Percentiles rank a stretch among this genome's conserved stretches.
Evolutionary conservation across 2,329 filamentous ascomycete species (phyloP).

Genomic region (Paecilomyces sp.): DNA sequence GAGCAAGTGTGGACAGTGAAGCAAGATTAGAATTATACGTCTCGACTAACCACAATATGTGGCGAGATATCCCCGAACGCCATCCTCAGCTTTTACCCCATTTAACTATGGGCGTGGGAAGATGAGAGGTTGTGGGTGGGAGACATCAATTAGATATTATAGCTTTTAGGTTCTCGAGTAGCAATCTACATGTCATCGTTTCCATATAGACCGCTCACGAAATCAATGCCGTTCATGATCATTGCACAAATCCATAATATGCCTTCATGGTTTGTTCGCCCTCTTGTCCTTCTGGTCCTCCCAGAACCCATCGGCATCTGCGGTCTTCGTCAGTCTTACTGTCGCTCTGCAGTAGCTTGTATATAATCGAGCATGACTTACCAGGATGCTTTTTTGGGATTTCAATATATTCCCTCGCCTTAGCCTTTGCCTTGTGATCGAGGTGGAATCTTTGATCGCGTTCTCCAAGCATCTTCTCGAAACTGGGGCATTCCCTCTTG

Average conservation of each 20-base stretch:
- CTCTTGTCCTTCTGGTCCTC: neutral
- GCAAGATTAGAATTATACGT: slow-evolving; percentile 41
- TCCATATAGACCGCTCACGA: neutral
- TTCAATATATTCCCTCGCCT: slow-evolving; percentile 46
- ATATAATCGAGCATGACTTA: slow-evolving; percentile 13
- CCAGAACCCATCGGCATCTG: neutral
- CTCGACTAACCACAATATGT: slow-evolving; percentile 10
- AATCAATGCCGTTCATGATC: neutral
- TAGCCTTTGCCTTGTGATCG: slow-evolving; percentile 45
- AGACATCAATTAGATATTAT: slow-evolving; percentile 29
- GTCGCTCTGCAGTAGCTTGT: neutral
- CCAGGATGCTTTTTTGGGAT: slow-evolving; percentile 24
- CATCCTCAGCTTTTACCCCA: slow-evolving; percentile 35
- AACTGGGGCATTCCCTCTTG: slow-evolving; percentile 14
- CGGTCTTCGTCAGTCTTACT: neutral
- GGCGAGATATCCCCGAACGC: slow-evolving; percentile 28
- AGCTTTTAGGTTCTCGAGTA: neutral
- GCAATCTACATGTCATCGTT: neutral
- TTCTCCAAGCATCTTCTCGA: slow-evolving; percentile 37
- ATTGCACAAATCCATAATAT: too few relatives aligned
- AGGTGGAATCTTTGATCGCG: slow-evolving; percentile 50
- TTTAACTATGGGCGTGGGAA: slow-evolving; percentile 40
- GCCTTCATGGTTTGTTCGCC: neutral
- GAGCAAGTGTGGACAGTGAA: slow-evolving; percentile 53
- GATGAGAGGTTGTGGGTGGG: slow-evolving; percentile 33